Percentiles rank a stretch among this genome's conserved stretches.
Evolutionary conservation across 129 eudicot genomes (phyloP).

Genomic region (Pulicaria dysenterica): DNA sequence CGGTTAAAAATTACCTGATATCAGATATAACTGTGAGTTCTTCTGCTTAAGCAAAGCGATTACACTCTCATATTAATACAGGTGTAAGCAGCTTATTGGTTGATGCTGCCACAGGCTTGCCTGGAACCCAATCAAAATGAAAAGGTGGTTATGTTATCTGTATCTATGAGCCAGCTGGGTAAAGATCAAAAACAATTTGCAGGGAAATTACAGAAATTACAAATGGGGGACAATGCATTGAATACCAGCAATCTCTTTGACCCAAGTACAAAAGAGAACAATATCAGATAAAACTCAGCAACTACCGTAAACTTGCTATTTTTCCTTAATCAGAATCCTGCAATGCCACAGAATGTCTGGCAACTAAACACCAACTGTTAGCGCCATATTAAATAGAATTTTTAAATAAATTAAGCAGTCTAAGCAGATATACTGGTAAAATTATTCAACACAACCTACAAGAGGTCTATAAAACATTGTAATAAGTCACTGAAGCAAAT

Average conservation of each 20-base stretch:
- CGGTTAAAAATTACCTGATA: conserved; percentile 16
- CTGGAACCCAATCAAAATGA: conserved; percentile 9
- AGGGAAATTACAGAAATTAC: conserved; percentile 6
- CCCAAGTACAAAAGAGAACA: conserved; percentile 4
- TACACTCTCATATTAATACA: background rate
- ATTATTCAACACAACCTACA: background rate
- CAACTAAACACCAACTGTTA: background rate
- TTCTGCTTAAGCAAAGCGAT: conserved; percentile 10
- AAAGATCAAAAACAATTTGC: conserved; percentile 1
- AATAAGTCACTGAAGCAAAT: conserved; percentile 9
- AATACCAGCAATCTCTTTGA: background rate
- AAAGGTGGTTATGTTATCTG: conserved; percentile 2
- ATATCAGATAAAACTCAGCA: background rate
- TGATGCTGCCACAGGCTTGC: conserved; percentile 3
- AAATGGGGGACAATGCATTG: background rate
- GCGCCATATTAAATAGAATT: background rate
- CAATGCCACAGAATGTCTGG: background rate
- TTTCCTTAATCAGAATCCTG: background rate
- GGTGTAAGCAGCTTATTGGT: conserved; percentile 3
- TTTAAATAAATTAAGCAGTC: background rate
- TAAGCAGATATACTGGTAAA: background rate
- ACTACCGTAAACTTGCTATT: background rate
- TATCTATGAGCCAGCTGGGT: conserved; percentile 5
- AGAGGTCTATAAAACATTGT: background rate
- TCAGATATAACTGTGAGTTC: conserved; percentile 8